These are phyloP conservation scores for Choiromyces venosus DNA, from an alignment of 495 filamentous ascomycete genomes.

Conservation along the genomic window DNA sequence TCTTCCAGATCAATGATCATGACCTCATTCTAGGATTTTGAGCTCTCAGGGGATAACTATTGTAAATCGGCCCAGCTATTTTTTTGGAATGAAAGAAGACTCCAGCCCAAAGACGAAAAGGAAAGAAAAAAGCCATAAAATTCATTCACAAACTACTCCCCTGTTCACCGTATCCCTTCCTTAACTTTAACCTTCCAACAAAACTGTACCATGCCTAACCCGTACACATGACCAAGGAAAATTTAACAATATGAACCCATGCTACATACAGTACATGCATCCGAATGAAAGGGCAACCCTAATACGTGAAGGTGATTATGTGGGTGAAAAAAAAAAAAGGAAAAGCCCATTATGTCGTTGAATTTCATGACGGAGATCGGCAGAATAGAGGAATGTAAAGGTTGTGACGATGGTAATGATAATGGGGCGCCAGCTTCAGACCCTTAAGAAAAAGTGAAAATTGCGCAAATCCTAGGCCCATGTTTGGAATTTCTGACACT, in stretches of 20 bases:
- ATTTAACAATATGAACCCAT: background rate
- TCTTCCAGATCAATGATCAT: background rate
- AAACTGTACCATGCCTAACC: background rate
- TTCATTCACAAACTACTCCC: background rate
- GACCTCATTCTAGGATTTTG: background rate
- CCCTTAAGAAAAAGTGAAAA: background rate
- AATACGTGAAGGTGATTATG: conserved; percentile 13
- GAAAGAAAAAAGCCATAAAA: conserved; percentile 11
- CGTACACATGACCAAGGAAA: background rate
- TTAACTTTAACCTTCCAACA: background rate
- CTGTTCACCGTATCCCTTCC: background rate
- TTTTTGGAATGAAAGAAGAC: background rate
- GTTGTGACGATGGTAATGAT: background rate
- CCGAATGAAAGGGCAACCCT: conserved; percentile 14
- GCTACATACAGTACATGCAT: background rate
- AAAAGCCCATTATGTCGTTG: background rate
- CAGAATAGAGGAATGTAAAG: background rate
- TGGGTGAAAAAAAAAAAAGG: conserved; percentile 9
- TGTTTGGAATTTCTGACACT: background rate
- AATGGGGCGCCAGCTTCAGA: background rate
- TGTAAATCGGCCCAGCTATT: background rate
- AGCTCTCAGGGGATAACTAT: background rate
- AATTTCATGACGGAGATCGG: background rate
- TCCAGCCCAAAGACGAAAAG: conserved; percentile 8
- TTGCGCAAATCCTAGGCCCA: background rate